Evolutionary conservation across 495 filamentous ascomycete genomes (phyloP).

Genomic region (Aspergillus incahuasiensis): DNA sequence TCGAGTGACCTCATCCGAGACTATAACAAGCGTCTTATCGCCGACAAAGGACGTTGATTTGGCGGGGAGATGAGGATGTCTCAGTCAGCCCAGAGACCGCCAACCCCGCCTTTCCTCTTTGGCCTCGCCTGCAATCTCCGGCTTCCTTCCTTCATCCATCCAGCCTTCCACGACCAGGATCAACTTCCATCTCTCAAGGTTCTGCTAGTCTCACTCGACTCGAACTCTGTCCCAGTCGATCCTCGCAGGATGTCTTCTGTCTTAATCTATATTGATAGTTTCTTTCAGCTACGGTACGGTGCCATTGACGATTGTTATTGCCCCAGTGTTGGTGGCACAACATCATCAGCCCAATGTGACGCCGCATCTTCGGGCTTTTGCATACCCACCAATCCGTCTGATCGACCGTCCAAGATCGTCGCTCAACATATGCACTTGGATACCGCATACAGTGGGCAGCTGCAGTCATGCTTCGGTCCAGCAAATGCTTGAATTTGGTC

Average conservation of each 20-base stretch:
- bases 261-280: constrained; percentile 4
- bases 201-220: background rate
- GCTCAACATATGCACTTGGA: background rate
- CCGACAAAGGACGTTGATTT: constrained; percentile 2
- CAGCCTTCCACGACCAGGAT: background rate
- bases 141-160: constrained; percentile 1
- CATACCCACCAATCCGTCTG: background rate
- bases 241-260: background rate
- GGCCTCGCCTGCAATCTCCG: background rate
- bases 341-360: constrained; percentile 3
- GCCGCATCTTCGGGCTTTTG: background rate
- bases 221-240: background rate
- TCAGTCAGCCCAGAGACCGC: background rate
- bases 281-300: background rate
- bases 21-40: background rate
- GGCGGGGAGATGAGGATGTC: constrained; percentile 8
- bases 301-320: background rate
- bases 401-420: constrained; percentile 1
- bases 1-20: constrained; percentile 1
- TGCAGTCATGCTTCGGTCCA: background rate
- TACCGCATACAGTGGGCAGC: background rate
- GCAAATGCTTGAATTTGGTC: background rate
- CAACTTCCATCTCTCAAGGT: background rate
- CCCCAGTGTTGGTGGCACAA: constrained; percentile 3
- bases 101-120: constrained; percentile 6